Conservation (phyloP, 169 alveolate genomes). For the Theileria orientalis region DNA sequence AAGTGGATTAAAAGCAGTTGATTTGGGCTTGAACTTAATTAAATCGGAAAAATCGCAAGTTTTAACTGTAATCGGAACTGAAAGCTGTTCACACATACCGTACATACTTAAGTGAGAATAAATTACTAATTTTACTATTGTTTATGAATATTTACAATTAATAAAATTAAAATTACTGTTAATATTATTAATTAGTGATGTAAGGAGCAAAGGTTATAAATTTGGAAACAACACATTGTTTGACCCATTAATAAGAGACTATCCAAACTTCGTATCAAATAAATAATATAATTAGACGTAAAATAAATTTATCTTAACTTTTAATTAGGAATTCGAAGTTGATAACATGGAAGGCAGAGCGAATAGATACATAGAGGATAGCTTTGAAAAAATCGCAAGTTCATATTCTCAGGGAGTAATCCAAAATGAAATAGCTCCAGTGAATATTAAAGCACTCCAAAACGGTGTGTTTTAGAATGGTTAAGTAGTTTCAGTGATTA, state of each 20-base stretch:
- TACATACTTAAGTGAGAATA: too few species aligned
- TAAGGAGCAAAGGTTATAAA: slow-evolving; percentile 61
- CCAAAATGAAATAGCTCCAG: slow-evolving; percentile 65
- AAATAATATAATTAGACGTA: not conserved
- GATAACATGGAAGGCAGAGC: not conserved
- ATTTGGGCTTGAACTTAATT: slow-evolving; percentile 57
- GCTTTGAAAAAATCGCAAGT: slow-evolving; percentile 63
- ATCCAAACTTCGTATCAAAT: slow-evolving; percentile 3
- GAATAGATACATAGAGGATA: slow-evolving; percentile 53
- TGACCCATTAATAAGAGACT: slow-evolving; percentile 64
- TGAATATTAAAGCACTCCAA: slow-evolving; percentile 29
- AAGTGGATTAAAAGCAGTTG: slow-evolving; percentile 67
- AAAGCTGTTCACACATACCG: slow-evolving; percentile 69
- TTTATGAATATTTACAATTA: too few species aligned
- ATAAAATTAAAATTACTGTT: too few species aligned
- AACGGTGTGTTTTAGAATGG: slow-evolving; percentile 10
- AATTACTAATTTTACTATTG: too few species aligned
- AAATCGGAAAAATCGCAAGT: slow-evolving; percentile 58
- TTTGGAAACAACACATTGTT: slow-evolving; percentile 59
- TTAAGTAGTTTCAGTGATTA: not conserved
- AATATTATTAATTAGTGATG: too few species aligned
- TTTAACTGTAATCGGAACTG: slow-evolving; percentile 62
- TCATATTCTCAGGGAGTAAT: slow-evolving; percentile 71
- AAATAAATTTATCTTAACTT: slow-evolving; percentile 25
- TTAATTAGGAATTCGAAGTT: not conserved